Percentiles rank a stretch among this genome's conserved stretches.
phyloP scores from a whole-genome alignment of 1,284 basidiomycete genomes.

The Leucoagaricus sp. region DNA sequence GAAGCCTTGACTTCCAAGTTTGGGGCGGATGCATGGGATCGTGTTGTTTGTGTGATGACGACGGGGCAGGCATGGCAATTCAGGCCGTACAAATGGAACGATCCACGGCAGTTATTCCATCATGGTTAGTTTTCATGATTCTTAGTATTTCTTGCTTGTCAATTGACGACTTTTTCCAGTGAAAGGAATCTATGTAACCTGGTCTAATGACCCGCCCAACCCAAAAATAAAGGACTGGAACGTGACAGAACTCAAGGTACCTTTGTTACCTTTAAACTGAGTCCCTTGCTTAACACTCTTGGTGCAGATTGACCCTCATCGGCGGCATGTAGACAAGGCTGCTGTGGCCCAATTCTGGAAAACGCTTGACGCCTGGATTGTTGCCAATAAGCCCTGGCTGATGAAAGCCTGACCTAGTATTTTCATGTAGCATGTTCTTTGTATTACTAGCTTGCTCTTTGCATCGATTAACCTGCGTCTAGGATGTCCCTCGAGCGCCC shows the following conservation, averaged over 20 bases:
- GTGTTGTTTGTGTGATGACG: conserved; percentile 96
- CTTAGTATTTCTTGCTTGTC: background rate
- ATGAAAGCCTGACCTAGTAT: conserved; percentile 37
- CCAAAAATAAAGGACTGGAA: conserved; percentile 95
- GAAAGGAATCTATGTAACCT: conserved; percentile 91
- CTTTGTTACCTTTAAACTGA: background rate
- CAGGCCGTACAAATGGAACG: conserved; percentile 93
- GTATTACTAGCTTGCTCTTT: background rate
- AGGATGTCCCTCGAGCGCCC: no score
- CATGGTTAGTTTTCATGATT: conserved; percentile 64
- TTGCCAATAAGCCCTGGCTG: conserved; percentile 76
- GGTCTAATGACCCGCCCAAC: conserved; percentile 90
- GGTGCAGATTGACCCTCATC: conserved; percentile 82
- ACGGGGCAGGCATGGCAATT: conserved; percentile 99
- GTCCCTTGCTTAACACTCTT: no score
- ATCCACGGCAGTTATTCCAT: conserved; percentile 90
- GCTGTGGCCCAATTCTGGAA: conserved; percentile 97
- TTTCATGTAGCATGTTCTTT: conserved; percentile 2
- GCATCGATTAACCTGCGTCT: no score
- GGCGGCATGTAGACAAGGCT: conserved; percentile 94
- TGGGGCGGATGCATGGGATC: conserved; percentile 90
- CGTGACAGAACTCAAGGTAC: conserved; percentile 88
- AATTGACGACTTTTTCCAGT: conserved; percentile 48
- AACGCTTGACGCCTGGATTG: conserved; percentile 83
- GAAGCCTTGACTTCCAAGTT: conserved; percentile 93